Evolutionary conservation across 2,329 filamentous ascomycete species (phyloP).

Genomic region (Pseudocercospora pini-densiflorae): DNA sequence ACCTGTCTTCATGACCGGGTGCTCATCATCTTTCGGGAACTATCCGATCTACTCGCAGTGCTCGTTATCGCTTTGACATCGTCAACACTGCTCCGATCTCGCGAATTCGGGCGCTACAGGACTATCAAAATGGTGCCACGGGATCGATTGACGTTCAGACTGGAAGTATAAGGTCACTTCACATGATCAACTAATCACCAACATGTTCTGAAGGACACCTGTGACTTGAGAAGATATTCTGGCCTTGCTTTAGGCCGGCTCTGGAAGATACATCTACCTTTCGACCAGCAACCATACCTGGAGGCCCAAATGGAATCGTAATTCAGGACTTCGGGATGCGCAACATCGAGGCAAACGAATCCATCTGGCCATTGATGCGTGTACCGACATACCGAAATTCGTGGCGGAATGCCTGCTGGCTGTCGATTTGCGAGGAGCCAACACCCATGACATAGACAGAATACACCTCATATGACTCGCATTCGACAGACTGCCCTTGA

Average conservation of each 20-base stretch:
- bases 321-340: constrained; percentile 30
- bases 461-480: constrained; percentile 76
- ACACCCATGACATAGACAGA: constrained; percentile 78
- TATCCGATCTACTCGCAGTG: neutral
- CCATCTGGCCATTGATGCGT: constrained; percentile 66
- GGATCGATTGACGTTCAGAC: too few species aligned
- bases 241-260: too few species aligned
- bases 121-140: neutral
- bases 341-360: constrained; percentile 57
- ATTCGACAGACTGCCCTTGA: constrained; percentile 69
- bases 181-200: neutral
- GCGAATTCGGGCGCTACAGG: neutral
- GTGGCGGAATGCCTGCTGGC: constrained; percentile 71
- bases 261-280: too few species aligned
- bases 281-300: too few species aligned
- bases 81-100: neutral
- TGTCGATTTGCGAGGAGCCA: constrained; percentile 77
- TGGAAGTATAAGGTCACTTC: neutral
- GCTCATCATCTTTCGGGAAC: neutral
- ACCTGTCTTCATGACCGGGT: neutral
- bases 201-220: too few species aligned
- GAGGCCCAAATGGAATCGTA: too few species aligned
- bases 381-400: constrained; percentile 61
- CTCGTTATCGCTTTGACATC: neutral
- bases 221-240: too few species aligned